Base-by-base conservation (phyloP, 2,329 filamentous ascomycete genomes). In the Aaosphaeria arxii region DNA sequence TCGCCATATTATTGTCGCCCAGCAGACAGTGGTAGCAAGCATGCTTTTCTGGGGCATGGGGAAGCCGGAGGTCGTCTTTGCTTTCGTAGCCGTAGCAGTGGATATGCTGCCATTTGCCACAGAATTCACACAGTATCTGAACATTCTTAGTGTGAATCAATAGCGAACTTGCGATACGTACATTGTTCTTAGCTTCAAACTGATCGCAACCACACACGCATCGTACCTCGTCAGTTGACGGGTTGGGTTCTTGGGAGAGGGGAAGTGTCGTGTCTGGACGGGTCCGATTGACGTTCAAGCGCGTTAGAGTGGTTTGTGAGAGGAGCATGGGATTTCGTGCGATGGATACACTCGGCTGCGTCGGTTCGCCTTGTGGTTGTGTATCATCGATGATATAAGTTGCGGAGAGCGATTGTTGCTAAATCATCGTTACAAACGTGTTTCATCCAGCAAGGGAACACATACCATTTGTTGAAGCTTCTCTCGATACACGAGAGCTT, bases 11-110 rank as follows among this genome's bases (percentile, higher is more conserved):
- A 17, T 52, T 50, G 7, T 57, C 53, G 50, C 60, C 54, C 24
- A 74, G 56, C n/a, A 77, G 57, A 50, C 76, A 79, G 30, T 59
- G 57, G 52, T 77, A 78, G 60, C 76, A 79, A 11, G 67, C 65
- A 55, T 79, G 74, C n/a, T 64, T 50, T 30, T 66, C 57, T 31
- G 73, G 71, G 7, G 33, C 7, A 9, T n/a, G 9, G n/a, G 33
- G n/a, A 17, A 77, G 51, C 31, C 69, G 67, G 7, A 61, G 56
- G 52, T 77, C 74, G n/a, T 64, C 51, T 2, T 47, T 36, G 30
- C 53, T 61, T 6, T 57, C 55, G 52, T 72, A 77, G 5, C 76
- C 76, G 49, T 77, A 77, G 56, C 76, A 79, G 36, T 67, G 55
- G 29, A 70, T 46, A 60, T 79, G 76, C 51, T 79, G 76, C 56